Evolutionary conservation across 2,329 filamentous ascomycete species (phyloP), one percentile per base, ranked within the genome.

Genomic region (Pestalotiopsis sp.): DNA sequence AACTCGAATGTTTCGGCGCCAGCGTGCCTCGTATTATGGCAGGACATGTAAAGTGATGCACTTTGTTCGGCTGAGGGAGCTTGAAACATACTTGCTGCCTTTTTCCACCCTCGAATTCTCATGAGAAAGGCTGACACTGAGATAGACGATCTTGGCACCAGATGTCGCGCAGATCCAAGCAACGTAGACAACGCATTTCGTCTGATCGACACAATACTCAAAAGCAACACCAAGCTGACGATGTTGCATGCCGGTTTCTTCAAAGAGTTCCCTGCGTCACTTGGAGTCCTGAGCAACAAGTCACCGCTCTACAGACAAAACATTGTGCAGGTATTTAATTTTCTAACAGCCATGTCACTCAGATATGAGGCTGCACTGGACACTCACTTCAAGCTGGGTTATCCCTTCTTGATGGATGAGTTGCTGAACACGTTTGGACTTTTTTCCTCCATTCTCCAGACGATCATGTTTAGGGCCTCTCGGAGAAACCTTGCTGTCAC

Each of bases 401-500:
- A 84, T 71, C 89, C 89, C 3, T 85, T 89, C 4, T 77, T 90
- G n/a, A 82, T 87, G 41, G 81, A 83, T 66, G 90, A 92, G 72
- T 77, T 92, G 36, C 75, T 82, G 4, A 74, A 76, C n/a, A 72
- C 77, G 13, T 80, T 91, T 45, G 74, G 76, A 5, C 75, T 91
- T 13, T 75, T 74, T 7, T 91, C 89, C 0, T 74, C 79, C 0
- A 80, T 84, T 1, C 77, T 92, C 6, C 86, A 89, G 72, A 77
- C 76, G 1, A 84, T 89, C 36, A 77, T 89, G 3, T 91, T 90
- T 72, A 83, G 82, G 31, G 81, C 85, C 4, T 81, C 82, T 12
- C 75, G 85, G 62, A 83, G 87, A 52, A 80, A 85, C n/a, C 78
- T 87, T 71, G 81, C 81, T 3, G 72, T 81, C 17, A 27, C 61